A percentile compares a stretch with the other conserved stretches of the same genome.
These are phyloP conservation scores for Diaporthe ampelina DNA, from an alignment of 2,329 filamentous ascomycete species.

Conservation along the genomic window DNA sequence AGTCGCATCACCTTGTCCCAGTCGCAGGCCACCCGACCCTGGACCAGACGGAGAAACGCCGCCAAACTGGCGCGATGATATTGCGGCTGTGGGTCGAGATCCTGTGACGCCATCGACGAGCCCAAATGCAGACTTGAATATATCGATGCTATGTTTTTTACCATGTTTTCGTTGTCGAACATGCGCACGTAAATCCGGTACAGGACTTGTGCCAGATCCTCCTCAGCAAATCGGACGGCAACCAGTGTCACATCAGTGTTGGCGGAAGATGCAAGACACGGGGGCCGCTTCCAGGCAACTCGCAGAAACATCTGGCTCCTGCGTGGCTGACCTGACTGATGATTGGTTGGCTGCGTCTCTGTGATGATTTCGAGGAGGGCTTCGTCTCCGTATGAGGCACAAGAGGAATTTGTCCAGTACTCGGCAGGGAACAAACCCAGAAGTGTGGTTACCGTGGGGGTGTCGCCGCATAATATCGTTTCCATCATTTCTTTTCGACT, in stretches of 20 bases:
- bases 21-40: not conserved
- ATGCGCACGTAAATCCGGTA: not conserved
- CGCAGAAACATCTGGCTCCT: not conserved
- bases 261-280: not conserved
- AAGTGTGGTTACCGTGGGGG: not conserved
- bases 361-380: too few species aligned
- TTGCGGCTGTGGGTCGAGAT: not conserved
- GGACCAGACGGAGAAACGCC: not conserved
- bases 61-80: not conserved
- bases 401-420: conserved; percentile 3
- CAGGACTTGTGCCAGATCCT: not conserved
- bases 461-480: not conserved
- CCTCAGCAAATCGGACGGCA: not conserved
- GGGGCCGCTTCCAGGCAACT: not conserved
- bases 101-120: too few species aligned
- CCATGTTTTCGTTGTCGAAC: not conserved
- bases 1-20: not conserved
- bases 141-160: too few species aligned
- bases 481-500: not conserved
- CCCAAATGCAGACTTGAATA: too few species aligned
- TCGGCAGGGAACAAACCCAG: not conserved
- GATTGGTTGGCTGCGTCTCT: too few species aligned
- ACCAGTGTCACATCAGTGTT: not conserved
- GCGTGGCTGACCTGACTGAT: too few species aligned
- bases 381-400: not conserved